Conservation (phyloP, 1,284 basidiomycete species). For the Cutaneotrichosporon sp. region DNA sequence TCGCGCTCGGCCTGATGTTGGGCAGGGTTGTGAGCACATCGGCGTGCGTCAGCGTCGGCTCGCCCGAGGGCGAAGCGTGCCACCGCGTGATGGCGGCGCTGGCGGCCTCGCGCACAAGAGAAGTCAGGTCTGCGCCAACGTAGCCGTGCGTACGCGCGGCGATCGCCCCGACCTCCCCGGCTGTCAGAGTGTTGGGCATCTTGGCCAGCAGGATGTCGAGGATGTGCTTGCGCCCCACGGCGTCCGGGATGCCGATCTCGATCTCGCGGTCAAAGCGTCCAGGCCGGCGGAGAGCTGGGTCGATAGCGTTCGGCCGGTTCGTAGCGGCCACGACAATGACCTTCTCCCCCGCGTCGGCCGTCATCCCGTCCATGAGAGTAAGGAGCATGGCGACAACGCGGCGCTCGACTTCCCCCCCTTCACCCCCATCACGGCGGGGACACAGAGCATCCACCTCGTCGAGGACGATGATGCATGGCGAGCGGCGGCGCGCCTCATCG, state of each 20-base stretch:
- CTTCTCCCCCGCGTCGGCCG: constrained; percentile 55
- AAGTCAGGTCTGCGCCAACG: constrained; percentile 92
- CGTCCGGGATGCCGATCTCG: constrained; percentile 93
- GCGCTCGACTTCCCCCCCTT: constrained; percentile 90
- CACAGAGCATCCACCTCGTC: constrained; percentile 97
- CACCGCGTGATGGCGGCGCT: constrained; percentile 86
- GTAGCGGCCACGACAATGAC: constrained; percentile 97
- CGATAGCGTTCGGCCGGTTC: constrained; percentile 95
- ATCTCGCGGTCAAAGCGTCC: constrained; percentile 97
- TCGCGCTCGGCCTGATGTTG: constrained; percentile 83
- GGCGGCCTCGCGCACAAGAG: constrained; percentile 90
- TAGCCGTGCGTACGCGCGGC: constrained; percentile 89
- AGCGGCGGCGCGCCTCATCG: constrained; percentile 73
- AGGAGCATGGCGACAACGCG: constrained; percentile 93
- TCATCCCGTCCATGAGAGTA: constrained; percentile 93
- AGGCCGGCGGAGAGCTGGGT: constrained; percentile 89
- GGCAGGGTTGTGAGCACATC: constrained; percentile 76
- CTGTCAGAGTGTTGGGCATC: constrained; percentile 72
- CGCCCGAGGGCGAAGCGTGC: constrained; percentile 52
- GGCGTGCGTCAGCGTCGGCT: constrained; percentile 59
- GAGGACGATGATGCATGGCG: constrained; percentile 89
- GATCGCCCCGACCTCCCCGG: constrained; percentile 64
- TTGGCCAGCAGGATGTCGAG: constrained; percentile 76
- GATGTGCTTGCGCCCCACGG: constrained; percentile 77
- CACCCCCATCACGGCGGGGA: constrained; percentile 80